Conservation (phyloP, 441 rosid species). For the Bocquillonia castaneifolia region DNA sequence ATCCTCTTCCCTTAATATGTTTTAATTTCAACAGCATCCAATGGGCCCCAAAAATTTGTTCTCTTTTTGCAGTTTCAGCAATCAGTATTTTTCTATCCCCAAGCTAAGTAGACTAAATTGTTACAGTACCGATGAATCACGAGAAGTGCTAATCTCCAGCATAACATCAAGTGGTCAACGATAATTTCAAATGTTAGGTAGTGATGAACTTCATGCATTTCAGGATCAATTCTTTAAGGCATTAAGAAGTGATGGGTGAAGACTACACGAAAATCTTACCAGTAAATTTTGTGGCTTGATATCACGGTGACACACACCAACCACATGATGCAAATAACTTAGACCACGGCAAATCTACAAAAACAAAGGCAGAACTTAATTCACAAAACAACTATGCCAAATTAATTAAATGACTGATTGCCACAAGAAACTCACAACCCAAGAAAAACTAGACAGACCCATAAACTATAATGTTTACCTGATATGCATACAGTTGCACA, state of each 20-base stretch:
- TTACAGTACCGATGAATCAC: not conserved
- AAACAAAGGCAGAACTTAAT: slow-evolving; percentile 15
- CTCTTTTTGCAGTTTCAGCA: not conserved
- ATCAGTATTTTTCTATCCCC: not conserved
- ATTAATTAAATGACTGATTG: not conserved
- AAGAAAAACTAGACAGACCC: slow-evolving; percentile 8
- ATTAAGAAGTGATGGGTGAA: not conserved
- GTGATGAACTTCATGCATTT: not conserved
- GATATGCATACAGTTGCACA: slow-evolving; percentile 70
- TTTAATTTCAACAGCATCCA: not conserved
- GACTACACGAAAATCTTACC: slow-evolving; percentile 36
- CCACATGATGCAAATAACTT: slow-evolving; percentile 61
- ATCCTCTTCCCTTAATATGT: no score
- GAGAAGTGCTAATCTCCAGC: not conserved
- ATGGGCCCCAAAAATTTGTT: not conserved
- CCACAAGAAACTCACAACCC: slow-evolving; percentile 5
- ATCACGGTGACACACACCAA: slow-evolving; percentile 86
- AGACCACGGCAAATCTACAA: slow-evolving; percentile 77
- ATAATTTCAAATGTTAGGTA: not conserved
- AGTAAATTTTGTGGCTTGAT: slow-evolving; percentile 84
- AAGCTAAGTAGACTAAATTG: not conserved
- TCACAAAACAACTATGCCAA: not conserved
- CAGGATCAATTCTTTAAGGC: not conserved
- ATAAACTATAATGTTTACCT: slow-evolving; percentile 39
- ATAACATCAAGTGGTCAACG: not conserved